Conservation (phyloP, 371 early-diverging fungal genomes). For the Circinella minor region DNA sequence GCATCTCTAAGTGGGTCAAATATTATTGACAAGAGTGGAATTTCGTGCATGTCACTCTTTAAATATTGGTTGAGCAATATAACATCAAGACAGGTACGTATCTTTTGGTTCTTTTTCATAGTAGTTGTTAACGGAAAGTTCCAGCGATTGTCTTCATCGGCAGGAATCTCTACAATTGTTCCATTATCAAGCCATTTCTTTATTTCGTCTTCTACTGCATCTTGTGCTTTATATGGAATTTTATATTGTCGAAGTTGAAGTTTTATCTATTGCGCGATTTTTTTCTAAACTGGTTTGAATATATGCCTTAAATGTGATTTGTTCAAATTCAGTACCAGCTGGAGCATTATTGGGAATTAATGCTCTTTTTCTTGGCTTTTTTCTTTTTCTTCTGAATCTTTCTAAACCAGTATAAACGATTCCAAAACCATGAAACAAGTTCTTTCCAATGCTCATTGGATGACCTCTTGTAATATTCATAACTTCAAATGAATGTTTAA, state of each 20-base stretch:
- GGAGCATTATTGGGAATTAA: not conserved
- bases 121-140: not conserved
- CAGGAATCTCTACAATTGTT: not conserved
- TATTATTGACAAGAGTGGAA: constrained; percentile 9
- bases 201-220: not conserved
- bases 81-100: constrained; percentile 13
- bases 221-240: not conserved
- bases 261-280: too few relatives aligned
- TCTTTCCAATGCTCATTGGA: not conserved
- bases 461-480: not conserved
- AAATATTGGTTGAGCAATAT: not conserved
- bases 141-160: not conserved
- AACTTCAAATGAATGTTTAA: too few relatives aligned
- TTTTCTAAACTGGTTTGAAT: too few relatives aligned
- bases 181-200: not conserved
- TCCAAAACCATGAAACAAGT: not conserved
- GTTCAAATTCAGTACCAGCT: not conserved
- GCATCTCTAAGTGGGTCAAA: not conserved
- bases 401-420: not conserved
- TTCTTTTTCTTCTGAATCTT: not conserved
- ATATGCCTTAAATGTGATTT: not conserved
- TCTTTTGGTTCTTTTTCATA: not conserved
- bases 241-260: not conserved
- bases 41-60: constrained; percentile 6
- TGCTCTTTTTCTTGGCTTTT: not conserved